phyloP scores from a whole-genome alignment of 805 yeast genomes.

The Monosporozyma unispora region DNA sequence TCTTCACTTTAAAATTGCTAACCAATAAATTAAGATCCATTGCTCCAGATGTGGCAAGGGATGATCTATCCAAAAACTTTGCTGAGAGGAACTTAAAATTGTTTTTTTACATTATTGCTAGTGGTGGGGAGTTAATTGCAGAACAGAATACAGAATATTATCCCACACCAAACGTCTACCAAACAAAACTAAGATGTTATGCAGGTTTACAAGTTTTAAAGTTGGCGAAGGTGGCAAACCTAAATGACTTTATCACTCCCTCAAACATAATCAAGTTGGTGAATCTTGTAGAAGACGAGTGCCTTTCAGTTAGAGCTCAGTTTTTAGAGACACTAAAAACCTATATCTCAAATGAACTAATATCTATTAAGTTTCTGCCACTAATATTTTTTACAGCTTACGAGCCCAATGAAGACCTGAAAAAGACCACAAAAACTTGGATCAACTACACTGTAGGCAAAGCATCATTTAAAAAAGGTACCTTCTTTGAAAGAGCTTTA shows the following conservation, averaged over 20 bases:
- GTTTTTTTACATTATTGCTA: constrained; percentile 54
- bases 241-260: constrained; percentile 45
- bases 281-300: constrained; percentile 59
- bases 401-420: constrained; percentile 54
- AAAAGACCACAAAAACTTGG: constrained; percentile 56
- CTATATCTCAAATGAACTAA: constrained; percentile 39
- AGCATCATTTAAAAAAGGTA: constrained; percentile 31
- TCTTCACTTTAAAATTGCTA: constrained; percentile 46
- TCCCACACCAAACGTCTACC: constrained; percentile 57
- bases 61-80: constrained; percentile 34
- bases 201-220: constrained; percentile 63
- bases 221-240: constrained; percentile 47
- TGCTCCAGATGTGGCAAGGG: constrained; percentile 26
- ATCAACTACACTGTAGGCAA: constrained; percentile 44
- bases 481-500: constrained; percentile 56
- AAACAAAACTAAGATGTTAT: constrained; percentile 51
- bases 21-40: constrained; percentile 46
- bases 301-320: constrained; percentile 42
- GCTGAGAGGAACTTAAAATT: constrained; percentile 61
- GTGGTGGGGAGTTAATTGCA: constrained; percentile 68
- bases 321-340: constrained; percentile 46
- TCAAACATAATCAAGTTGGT: constrained; percentile 44
- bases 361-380: constrained; percentile 61
- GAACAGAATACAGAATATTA: constrained; percentile 32
- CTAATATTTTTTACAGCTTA: constrained; percentile 64